Base-by-base conservation (phyloP, 1,139 yeast genomes). In the Tardiomyces depauwii region DNA sequence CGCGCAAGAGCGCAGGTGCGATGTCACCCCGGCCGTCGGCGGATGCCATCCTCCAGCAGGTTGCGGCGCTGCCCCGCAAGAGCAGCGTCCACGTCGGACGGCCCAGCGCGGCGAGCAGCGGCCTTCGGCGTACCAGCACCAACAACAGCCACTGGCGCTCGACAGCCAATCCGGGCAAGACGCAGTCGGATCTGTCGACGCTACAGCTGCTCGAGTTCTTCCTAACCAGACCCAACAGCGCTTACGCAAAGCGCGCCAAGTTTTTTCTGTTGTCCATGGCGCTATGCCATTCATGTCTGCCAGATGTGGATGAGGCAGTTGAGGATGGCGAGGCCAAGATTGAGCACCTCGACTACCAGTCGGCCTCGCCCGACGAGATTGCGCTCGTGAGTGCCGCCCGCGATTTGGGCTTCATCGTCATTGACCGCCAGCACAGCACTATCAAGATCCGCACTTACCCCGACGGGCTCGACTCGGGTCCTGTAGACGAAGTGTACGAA, bases 281-380 rank as follows among this genome's bases (percentile, higher is more conserved):
- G 0, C 67, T 91, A 45, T 91, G 98, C 59, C 95, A 89, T 58
- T 76, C 93, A 0, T 91, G 97, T 61, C 67, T 87, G 42, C 97
- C 98, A 1, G 80, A 80, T 54, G 54, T 62, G 4, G 67, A 61
- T 4, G 54, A 49, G 42, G 49, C 50, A n/a, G 54, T 49, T 33
- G 53, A 49, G 10, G 53, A 63, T 16, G 66, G 64, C 1, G 67
- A 62, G 2, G 69, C 64, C 11, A 82, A 75, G 43, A 55, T 61
- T 39, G 65, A 61, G 46, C 55, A 56, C 41, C 74, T 88, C 18
- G 78, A 76, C 43, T 93, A 89, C 57, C 96, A 88, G 60, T 87
- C 97, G 0, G 80, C 97, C 0, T 89, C 97, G 0, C 98, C 98
- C 0, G 98, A 91, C 67, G 99, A 91, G 61, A 65, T 89, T 46